A percentile compares a stretch with the other conserved stretches of the same genome.
Conservation (phyloP, 768 basidiomycete genomes). For the Russula vinacea region DNA sequence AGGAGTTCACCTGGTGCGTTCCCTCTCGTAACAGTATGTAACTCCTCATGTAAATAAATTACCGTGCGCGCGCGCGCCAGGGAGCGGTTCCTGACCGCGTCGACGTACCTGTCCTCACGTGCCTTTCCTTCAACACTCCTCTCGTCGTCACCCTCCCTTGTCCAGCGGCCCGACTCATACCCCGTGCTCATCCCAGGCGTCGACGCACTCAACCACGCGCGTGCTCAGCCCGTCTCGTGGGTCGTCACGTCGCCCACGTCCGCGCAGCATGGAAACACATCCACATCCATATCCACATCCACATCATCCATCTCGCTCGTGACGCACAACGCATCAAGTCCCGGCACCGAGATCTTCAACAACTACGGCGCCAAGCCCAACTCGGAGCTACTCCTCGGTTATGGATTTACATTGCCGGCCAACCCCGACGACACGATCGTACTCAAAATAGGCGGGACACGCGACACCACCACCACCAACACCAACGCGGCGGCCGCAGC, state of each 20-base stretch:
- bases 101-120: conserved; percentile 80
- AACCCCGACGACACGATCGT: conserved; percentile 88
- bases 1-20: conserved; percentile 64
- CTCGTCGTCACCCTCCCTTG: conserved; percentile 51
- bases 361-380: conserved; percentile 94
- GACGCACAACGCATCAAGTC: conserved; percentile 43
- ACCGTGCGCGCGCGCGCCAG: conserved; percentile 48
- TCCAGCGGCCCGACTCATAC: conserved; percentile 50
- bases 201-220: conserved; percentile 83
- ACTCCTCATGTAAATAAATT: neutral
- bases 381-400: conserved; percentile 84
- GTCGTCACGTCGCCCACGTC: conserved; percentile 41
- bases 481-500: conserved; percentile 33
- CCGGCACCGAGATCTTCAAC: conserved; percentile 69
- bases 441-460: conserved; percentile 63
- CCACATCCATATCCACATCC: neutral
- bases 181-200: conserved; percentile 85
- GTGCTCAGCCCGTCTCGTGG: conserved; percentile 84
- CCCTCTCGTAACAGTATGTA: neutral
- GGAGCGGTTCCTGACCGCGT: conserved; percentile 65
- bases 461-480: conserved; percentile 2
- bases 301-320: conserved; percentile 54
- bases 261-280: too few species aligned
- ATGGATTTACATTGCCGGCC: conserved; percentile 76
- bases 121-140: conserved; percentile 87